Percentiles rank a stretch among this genome's conserved stretches.
These are phyloP conservation scores for Kokia cookei DNA, from an alignment of 441 rosid genomes.

Conservation along the genomic window DNA sequence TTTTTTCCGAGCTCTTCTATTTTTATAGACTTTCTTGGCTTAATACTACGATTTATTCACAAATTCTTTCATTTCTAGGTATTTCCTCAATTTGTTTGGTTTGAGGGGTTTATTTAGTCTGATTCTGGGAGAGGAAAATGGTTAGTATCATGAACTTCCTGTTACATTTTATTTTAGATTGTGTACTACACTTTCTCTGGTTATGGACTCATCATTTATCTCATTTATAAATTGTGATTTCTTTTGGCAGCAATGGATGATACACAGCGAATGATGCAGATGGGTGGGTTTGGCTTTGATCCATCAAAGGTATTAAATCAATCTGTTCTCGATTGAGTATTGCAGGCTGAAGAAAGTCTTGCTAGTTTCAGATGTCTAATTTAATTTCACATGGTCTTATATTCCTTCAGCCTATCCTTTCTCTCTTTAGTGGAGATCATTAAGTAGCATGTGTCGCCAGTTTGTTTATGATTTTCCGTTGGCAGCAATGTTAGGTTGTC, in stretches of 20 bases:
- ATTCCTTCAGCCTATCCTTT: neutral
- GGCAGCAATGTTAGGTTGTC: neutral
- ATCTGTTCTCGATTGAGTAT: slow-evolving; percentile 5
- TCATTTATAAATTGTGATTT: neutral
- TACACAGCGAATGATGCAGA: slow-evolving; percentile 98
- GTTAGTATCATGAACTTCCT: slow-evolving; percentile 34
- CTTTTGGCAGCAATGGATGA: slow-evolving; percentile 73
- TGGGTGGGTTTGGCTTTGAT: slow-evolving; percentile 95
- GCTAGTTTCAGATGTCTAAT: neutral
- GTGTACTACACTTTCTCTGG: neutral
- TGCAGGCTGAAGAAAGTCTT: neutral
- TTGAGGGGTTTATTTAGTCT: slow-evolving; percentile 94
- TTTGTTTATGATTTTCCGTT: neutral
- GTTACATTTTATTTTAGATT: neutral
- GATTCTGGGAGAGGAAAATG: slow-evolving; percentile 98
- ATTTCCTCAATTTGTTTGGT: slow-evolving; percentile 96
- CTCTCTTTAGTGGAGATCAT: neutral
- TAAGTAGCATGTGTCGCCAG: neutral
- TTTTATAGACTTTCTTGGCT: slow-evolving; percentile 2
- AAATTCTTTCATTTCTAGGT: slow-evolving; percentile 44
- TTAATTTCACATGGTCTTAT: neutral
- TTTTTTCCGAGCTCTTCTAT: slow-evolving; percentile 9
- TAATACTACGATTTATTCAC: slow-evolving; percentile 17
- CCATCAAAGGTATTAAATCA: slow-evolving; percentile 60
- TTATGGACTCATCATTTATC: neutral